phyloP scores from a whole-genome alignment of 495 filamentous ascomycete species.

The Aspergillus biplanus region DNA sequence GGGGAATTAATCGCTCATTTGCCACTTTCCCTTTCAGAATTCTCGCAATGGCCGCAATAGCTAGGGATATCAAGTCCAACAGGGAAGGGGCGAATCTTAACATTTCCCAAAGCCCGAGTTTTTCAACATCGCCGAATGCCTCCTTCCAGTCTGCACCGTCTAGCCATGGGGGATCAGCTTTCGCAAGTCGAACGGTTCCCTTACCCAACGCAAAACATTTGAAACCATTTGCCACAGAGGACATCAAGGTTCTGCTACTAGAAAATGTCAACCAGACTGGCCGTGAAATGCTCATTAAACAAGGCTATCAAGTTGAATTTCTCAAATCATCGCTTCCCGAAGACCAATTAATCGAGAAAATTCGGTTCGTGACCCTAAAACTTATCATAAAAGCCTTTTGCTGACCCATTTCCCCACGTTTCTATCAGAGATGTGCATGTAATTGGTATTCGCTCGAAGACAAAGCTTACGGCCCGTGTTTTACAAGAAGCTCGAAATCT shows the following conservation, averaged over 20 bases:
- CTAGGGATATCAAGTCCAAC: constrained; percentile 38
- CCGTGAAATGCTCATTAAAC: constrained; percentile 72
- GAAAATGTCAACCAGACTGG: constrained; percentile 97
- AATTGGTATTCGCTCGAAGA: constrained; percentile 98
- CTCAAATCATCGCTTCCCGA: constrained; percentile 88
- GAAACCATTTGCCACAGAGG: constrained; percentile 93
- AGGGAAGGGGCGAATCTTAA: constrained; percentile 36
- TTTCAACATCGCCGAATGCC: constrained; percentile 65
- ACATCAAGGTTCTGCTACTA: constrained; percentile 93
- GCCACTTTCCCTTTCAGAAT: neutral
- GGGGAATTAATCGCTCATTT: too few relatives aligned
- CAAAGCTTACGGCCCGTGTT: constrained; percentile 85
- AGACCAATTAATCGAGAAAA: constrained; percentile 94
- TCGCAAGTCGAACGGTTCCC: constrained; percentile 36
- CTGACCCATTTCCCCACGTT: constrained; percentile 13
- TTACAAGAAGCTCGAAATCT: constrained; percentile 89
- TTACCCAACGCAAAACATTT: constrained; percentile 68
- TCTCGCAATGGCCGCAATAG: constrained; percentile 22
- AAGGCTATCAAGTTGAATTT: constrained; percentile 96
- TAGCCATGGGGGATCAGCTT: constrained; percentile 42
- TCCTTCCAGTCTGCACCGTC: constrained; percentile 69
- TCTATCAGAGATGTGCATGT: constrained; percentile 83
- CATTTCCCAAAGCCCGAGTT: constrained; percentile 56
- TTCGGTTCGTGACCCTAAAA: constrained; percentile 63
- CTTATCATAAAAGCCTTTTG: neutral